A percentile compares a stretch with the other conserved stretches of the same genome.
Conservation (phyloP, 202 grass and related monocot species). For the Bolboschoenoplectus hybrid region DNA sequence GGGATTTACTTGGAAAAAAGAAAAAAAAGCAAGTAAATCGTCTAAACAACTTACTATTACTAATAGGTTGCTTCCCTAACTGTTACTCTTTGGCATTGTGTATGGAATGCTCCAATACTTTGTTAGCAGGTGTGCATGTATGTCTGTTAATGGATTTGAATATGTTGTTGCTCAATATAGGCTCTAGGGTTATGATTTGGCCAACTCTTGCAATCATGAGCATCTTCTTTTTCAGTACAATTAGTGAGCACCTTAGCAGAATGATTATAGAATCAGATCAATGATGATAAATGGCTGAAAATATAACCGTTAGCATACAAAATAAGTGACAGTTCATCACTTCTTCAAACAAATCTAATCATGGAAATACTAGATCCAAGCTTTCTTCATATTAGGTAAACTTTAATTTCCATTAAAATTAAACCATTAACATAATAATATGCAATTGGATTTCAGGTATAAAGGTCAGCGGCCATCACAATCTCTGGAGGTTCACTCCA, state of each 20-base stretch:
- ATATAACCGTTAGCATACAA: background rate
- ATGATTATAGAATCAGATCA: background rate
- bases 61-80: background rate
- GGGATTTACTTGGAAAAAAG: background rate
- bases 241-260: background rate
- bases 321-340: background rate
- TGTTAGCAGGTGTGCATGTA: background rate
- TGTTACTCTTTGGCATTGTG: background rate
- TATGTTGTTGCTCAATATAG: background rate
- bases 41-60: background rate
- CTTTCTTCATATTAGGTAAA: background rate
- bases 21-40: background rate
- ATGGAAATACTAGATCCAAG: background rate
- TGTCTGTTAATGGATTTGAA: background rate
- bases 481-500: constrained; percentile 74
- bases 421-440: background rate
- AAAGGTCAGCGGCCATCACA: constrained; percentile 62
- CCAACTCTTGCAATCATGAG: background rate
- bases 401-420: background rate
- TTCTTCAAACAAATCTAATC: background rate
- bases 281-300: background rate
- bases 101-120: background rate
- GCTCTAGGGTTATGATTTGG: background rate
- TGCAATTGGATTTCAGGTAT: constrained; percentile 44
- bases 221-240: background rate